These are phyloP conservation scores for Cordyceps fumosorosea DNA, from an alignment of 2,329 filamentous ascomycete species.

Conservation along the genomic window DNA sequence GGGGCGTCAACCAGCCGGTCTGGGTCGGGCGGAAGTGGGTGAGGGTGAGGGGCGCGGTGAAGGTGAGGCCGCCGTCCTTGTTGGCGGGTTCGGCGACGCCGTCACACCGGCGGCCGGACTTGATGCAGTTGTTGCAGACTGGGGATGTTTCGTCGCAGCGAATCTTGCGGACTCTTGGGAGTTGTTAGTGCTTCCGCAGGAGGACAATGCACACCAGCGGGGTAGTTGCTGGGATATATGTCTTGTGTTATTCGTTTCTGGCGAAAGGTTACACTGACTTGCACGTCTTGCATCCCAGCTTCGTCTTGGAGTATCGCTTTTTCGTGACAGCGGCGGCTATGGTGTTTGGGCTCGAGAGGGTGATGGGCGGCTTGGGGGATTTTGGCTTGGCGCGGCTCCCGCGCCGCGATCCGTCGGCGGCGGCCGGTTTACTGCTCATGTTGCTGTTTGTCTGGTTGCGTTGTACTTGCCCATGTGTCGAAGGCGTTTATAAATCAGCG, in stretches of 20 bases:
- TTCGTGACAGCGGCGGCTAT: slow-evolving; percentile 4
- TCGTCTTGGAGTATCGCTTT: slow-evolving; percentile 13
- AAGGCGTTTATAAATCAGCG: background rate
- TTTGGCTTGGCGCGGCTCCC: slow-evolving; percentile 1
- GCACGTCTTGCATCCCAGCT: slow-evolving; percentile 14
- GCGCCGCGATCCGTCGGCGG: slow-evolving; percentile 1
- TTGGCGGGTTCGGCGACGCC: slow-evolving; percentile 13
- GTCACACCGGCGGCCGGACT: slow-evolving; percentile 15
- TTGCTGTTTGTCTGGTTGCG: background rate
- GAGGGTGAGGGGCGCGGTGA: slow-evolving; percentile 15
- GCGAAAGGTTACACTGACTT: slow-evolving; percentile 8
- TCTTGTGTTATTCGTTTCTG: background rate
- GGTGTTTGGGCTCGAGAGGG: background rate
- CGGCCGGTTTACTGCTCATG: slow-evolving; percentile 4
- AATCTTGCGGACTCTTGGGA: slow-evolving; percentile 17
- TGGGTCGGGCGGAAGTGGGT: slow-evolving; percentile 15
- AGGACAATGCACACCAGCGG: too few species aligned
- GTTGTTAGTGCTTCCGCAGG: background rate
- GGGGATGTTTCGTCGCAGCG: slow-evolving; percentile 17
- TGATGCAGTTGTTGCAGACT: slow-evolving; percentile 16
- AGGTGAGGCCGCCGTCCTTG: slow-evolving; percentile 17
- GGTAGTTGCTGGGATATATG: background rate
- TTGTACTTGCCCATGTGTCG: background rate
- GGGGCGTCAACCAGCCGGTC: slow-evolving; percentile 12
- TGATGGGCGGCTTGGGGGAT: background rate